Evolutionary conservation across 352 stramenopile species (phyloP).

Genomic region (Thalassiosira mediterranea): DNA sequence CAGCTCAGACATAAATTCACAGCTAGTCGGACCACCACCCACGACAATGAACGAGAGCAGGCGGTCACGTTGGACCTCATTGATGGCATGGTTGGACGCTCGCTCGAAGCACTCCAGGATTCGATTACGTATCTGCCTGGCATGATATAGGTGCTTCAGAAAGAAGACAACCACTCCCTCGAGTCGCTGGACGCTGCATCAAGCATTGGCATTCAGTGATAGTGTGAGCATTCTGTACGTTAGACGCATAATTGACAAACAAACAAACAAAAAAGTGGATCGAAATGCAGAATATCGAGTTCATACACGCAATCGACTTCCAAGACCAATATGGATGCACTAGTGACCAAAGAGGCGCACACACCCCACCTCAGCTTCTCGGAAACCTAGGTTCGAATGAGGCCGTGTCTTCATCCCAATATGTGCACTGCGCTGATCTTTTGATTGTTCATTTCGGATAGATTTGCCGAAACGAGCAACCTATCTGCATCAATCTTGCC

Average conservation of each 20-base stretch:
- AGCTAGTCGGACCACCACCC: constrained; percentile 74
- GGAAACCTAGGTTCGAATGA: no score
- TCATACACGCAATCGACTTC: not conserved
- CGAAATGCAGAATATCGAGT: constrained; percentile 1
- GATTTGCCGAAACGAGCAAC: no score
- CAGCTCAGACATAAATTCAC: constrained; percentile 85
- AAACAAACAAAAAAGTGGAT: not conserved
- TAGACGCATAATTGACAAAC: no score
- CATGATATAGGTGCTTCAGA: constrained; percentile 96
- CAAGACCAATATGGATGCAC: no score
- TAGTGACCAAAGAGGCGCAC: not conserved
- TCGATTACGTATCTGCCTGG: constrained; percentile 86
- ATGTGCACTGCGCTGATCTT: no score
- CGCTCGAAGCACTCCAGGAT: constrained; percentile 94
- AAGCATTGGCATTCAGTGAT: not conserved
- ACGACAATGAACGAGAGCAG: constrained; percentile 94
- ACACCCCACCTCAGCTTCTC: no score
- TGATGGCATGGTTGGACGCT: constrained; percentile 88
- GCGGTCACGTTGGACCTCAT: constrained; percentile 87
- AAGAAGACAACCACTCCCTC: constrained; percentile 93
- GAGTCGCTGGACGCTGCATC: constrained; percentile 29
- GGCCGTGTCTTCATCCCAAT: no score
- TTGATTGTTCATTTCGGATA: no score
- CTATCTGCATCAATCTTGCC: not conserved
- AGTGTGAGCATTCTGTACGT: no score